Conservation (phyloP, 2,329 filamentous ascomycete species). For the Cladosporium velox region DNA sequence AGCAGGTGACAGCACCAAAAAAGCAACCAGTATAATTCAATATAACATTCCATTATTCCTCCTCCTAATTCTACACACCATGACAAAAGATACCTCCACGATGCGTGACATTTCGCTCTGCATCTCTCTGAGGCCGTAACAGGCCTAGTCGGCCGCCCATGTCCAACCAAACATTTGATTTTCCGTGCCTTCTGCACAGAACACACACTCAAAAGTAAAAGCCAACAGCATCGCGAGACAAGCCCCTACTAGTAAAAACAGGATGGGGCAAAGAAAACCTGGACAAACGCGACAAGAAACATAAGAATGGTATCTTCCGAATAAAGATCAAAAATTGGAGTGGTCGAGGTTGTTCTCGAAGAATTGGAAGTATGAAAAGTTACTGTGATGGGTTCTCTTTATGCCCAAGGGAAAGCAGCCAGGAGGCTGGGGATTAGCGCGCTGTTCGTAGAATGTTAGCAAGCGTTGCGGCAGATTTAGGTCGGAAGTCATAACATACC, state of each 20-base stretch:
- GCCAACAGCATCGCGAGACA: background rate
- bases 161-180: background rate
- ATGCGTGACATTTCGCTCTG: background rate
- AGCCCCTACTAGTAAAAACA: background rate
- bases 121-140: background rate
- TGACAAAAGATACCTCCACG: background rate
- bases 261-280: background rate
- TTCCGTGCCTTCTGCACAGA: background rate
- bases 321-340: slow-evolving; percentile 15
- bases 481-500: slow-evolving; percentile 64
- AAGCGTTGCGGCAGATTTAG: background rate
- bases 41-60: slow-evolving; percentile 1
- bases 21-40: background rate
- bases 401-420: slow-evolving; percentile 29
- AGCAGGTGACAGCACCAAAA: background rate
- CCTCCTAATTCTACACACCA: background rate
- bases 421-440: slow-evolving; percentile 34
- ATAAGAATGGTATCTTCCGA: slow-evolving; percentile 25
- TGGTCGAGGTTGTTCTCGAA: slow-evolving; percentile 2
- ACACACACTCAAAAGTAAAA: background rate
- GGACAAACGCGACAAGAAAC: background rate
- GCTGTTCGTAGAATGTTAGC: slow-evolving; percentile 25
- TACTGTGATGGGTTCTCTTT: background rate
- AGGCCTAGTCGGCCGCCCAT: background rate
- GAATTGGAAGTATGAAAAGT: background rate